A percentile compares a stretch with the other conserved stretches of the same genome.
phyloP scores from a whole-genome alignment of 2,329 filamentous ascomycete genomes.

The Domatiomyces catenatus region DNA sequence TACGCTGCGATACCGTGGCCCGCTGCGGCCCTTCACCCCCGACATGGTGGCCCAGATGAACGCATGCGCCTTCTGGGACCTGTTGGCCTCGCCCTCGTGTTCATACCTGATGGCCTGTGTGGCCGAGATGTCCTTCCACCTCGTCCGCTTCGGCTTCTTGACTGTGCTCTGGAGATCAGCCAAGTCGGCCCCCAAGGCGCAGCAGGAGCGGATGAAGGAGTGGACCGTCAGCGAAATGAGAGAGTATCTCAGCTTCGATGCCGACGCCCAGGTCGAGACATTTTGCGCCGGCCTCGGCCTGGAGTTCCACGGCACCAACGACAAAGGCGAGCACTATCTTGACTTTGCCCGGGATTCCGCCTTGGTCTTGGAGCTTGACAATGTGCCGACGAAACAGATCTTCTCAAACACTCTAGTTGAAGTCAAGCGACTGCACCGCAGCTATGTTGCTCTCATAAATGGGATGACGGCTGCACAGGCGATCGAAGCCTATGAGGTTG shows the following conservation, averaged over 20 bases:
- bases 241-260: constrained; percentile 40
- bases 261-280: constrained; percentile 35
- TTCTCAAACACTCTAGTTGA: constrained; percentile 43
- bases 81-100: constrained; percentile 39
- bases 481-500: constrained; percentile 33
- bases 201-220: constrained; percentile 35
- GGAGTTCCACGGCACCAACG: constrained; percentile 29
- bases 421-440: constrained; percentile 40
- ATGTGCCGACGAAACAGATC: constrained; percentile 27
- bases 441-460: constrained; percentile 41
- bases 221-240: constrained; percentile 41
- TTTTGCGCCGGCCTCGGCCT: constrained; percentile 42
- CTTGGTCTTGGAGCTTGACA: not conserved
- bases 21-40: constrained; percentile 32
- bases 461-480: constrained; percentile 40
- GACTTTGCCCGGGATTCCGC: constrained; percentile 26
- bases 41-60: constrained; percentile 44
- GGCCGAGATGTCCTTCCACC: constrained; percentile 47
- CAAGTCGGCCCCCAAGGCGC: constrained; percentile 33
- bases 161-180: constrained; percentile 40
- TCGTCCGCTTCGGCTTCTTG: constrained; percentile 41
- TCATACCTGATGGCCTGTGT: constrained; percentile 51
- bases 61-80: constrained; percentile 41
- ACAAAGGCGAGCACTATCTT: constrained; percentile 34
- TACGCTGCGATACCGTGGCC: constrained; percentile 36